phyloP scores from a whole-genome alignment of 805 yeast species.

The Lipomyces chichibuensis region DNA sequence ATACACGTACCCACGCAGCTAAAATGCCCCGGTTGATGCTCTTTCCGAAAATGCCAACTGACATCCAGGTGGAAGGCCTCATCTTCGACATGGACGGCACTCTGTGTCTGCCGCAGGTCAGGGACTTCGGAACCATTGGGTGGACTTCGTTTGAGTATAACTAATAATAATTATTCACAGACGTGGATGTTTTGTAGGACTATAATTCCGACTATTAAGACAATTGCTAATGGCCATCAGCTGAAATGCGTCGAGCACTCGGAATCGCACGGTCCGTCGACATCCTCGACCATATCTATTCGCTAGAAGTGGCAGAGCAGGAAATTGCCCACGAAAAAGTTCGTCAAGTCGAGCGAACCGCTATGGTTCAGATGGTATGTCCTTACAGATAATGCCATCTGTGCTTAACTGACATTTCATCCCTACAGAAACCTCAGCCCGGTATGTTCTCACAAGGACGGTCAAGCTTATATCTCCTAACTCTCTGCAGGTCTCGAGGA shows the following conservation, averaged over 20 bases:
- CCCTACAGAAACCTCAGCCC: constrained; percentile 43
- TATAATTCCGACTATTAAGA: background rate
- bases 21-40: constrained; percentile 30
- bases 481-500: constrained; percentile 49
- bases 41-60: constrained; percentile 21
- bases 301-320: constrained; percentile 49
- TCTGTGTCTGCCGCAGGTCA: constrained; percentile 60
- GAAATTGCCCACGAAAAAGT: constrained; percentile 53
- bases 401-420: background rate
- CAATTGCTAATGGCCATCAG: constrained; percentile 34
- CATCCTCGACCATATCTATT: constrained; percentile 55
- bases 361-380: constrained; percentile 59
- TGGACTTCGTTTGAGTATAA: background rate
- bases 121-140: background rate
- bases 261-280: constrained; percentile 55
- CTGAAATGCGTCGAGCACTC: constrained; percentile 63
- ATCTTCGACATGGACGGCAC: constrained; percentile 85
- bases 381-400: background rate
- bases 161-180: constrained; percentile 15
- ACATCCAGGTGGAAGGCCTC: constrained; percentile 52
- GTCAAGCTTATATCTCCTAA: background rate
- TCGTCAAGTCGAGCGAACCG: constrained; percentile 58
- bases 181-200: constrained; percentile 54
- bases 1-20: too few relatives aligned
- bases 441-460: constrained; percentile 16